Percentiles rank a stretch among this genome's conserved stretches.
Conservation (phyloP, 345 rosid genomes). For the Citrus trifoliata region DNA sequence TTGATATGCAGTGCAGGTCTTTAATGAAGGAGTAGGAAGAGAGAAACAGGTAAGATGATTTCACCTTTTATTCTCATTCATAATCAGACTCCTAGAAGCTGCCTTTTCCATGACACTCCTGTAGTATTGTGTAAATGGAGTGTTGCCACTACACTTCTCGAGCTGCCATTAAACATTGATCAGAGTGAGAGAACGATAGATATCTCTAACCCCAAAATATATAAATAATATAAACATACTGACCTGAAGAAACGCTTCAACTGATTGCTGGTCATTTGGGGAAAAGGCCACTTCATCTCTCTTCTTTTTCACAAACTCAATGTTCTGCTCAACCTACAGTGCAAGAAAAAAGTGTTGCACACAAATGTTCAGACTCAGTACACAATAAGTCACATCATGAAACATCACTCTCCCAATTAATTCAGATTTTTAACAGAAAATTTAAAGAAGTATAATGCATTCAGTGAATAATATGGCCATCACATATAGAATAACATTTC, state of each 20-base stretch:
- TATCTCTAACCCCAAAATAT: neutral
- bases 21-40: neutral
- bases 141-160: conserved; percentile 48
- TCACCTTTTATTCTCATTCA: conserved; percentile 38
- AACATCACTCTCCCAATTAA: neutral
- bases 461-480: neutral
- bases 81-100: conserved; percentile 35
- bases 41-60: neutral
- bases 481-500: neutral
- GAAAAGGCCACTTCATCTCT: conserved; percentile 87
- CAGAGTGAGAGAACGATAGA: conserved; percentile 8
- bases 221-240: neutral
- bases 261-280: conserved; percentile 75
- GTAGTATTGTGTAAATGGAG: conserved; percentile 70
- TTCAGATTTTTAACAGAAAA: neutral
- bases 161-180: conserved; percentile 39
- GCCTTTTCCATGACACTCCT: conserved; percentile 59
- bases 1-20: neutral
- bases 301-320: conserved; percentile 67
- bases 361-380: neutral
- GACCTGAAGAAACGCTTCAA: conserved; percentile 74
- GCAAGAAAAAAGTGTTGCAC: conserved; percentile 1
- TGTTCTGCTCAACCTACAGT: conserved; percentile 67
- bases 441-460: neutral
- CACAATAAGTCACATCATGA: neutral